Percentiles rank a stretch among this genome's conserved stretches.
Conservation (phyloP, 2,329 filamentous ascomycete species). For the Alternaria arborescens region DNA sequence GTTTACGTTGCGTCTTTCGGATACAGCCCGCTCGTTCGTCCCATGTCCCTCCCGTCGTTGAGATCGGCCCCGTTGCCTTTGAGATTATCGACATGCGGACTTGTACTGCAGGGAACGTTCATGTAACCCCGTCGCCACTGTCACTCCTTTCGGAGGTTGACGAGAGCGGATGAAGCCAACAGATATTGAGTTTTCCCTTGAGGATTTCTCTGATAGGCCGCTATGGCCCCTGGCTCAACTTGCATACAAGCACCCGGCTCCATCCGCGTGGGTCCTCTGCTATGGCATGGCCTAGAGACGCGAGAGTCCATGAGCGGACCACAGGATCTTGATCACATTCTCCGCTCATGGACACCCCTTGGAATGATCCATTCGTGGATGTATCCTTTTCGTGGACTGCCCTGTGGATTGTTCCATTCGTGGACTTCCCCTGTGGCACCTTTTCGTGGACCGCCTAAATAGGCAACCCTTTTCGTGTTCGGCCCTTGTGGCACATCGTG, state of each 20-base stretch:
- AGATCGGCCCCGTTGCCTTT: not conserved
- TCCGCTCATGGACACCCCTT: not conserved
- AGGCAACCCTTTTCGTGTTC: not conserved
- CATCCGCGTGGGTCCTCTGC: not conserved
- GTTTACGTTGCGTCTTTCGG: slow-evolving; percentile 10
- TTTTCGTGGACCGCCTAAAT: not conserved
- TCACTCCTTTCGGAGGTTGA: slow-evolving; percentile 24
- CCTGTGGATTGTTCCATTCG: too few relatives aligned
- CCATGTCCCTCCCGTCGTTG: not conserved
- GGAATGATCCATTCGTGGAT: not conserved
- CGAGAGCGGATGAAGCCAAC: slow-evolving; percentile 41
- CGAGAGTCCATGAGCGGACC: not conserved
- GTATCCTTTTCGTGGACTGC: not conserved
- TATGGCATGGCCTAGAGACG: not conserved
- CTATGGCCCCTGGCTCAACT: slow-evolving; percentile 37
- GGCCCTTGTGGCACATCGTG: not conserved
- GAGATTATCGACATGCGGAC: slow-evolving; percentile 1
- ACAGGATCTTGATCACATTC: too few relatives aligned
- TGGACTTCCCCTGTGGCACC: too few relatives aligned
- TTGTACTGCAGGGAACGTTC: slow-evolving; percentile 33
- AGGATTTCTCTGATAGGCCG: slow-evolving; percentile 34
- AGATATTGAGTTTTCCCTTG: slow-evolving; percentile 29
- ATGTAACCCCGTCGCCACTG: slow-evolving; percentile 32
- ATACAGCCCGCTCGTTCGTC: slow-evolving; percentile 10
- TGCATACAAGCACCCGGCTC: slow-evolving; percentile 29